Percentiles rank a stretch among this genome's conserved stretches.
phyloP scores from a whole-genome alignment of 2,329 filamentous ascomycete species.

The Paracamarosporium sp. region DNA sequence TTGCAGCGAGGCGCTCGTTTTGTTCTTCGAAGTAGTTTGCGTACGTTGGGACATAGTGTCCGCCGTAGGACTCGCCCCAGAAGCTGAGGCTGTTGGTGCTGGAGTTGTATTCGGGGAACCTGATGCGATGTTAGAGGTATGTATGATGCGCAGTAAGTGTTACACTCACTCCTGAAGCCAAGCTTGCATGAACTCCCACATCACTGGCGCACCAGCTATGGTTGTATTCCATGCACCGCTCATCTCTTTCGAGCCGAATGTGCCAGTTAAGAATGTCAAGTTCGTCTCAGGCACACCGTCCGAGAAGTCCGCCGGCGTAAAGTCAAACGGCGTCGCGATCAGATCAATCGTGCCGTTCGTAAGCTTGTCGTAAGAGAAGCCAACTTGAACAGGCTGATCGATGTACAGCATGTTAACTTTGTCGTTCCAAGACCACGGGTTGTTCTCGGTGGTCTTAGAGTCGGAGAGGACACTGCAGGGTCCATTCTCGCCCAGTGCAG shows the following conservation, averaged over 20 bases:
- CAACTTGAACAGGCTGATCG: conserved; percentile 66
- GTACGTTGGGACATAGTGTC: conserved; percentile 62
- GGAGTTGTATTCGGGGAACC: conserved; percentile 65
- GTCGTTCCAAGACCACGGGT: conserved; percentile 67
- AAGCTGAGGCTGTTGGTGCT: conserved; percentile 62
- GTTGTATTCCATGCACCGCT: conserved; percentile 16
- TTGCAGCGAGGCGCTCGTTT: conserved; percentile 56
- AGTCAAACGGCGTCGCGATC: conserved; percentile 1
- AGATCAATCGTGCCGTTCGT: conserved; percentile 21
- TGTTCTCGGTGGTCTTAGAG: conserved; percentile 54
- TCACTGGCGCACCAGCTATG: conserved; percentile 12
- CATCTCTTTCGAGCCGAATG: conserved; percentile 51
- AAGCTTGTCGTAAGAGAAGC: conserved; percentile 57
- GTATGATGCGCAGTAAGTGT: neutral
- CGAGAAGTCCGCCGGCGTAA: conserved; percentile 24
- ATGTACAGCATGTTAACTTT: conserved; percentile 65
- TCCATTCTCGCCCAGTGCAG: conserved; percentile 53
- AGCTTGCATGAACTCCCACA: conserved; percentile 19
- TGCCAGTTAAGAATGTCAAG: conserved; percentile 60
- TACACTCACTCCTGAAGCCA: conserved; percentile 16
- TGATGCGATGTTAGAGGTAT: conserved; percentile 1
- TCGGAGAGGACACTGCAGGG: conserved; percentile 61
- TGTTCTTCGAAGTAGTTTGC: conserved; percentile 61
- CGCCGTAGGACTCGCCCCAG: conserved; percentile 57
- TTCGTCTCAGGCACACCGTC: conserved; percentile 51